Percentiles rank a stretch among this genome's conserved stretches.
phyloP scores from a whole-genome alignment of 306 rosid species.

The Quercus dentata region DNA sequence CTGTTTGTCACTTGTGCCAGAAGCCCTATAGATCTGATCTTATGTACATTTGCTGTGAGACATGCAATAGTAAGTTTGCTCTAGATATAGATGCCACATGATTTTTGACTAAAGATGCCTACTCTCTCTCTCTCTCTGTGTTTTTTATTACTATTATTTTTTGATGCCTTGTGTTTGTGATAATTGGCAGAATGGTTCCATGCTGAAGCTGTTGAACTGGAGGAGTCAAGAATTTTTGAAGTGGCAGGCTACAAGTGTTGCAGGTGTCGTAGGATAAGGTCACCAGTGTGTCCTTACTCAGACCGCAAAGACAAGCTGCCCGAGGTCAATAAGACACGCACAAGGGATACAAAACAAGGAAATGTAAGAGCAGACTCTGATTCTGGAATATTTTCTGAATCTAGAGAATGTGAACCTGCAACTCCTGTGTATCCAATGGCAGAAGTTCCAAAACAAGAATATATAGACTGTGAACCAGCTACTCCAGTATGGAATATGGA shows the following conservation, averaged over 20 bases:
- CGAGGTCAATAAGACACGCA: constrained; percentile 43
- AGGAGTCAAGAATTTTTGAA: constrained; percentile 62
- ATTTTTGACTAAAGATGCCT: neutral
- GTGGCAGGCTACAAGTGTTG: constrained; percentile 91
- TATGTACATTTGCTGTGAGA: constrained; percentile 79
- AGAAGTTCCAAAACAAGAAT: constrained; percentile 41
- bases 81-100: neutral
- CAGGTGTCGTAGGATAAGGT: constrained; percentile 88
- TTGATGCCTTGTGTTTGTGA: constrained; percentile 10
- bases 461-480: constrained; percentile 39
- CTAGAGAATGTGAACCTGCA: constrained; percentile 48
- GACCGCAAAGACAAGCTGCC: constrained; percentile 34
- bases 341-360: constrained; percentile 46
- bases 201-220: constrained; percentile 88
- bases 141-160: neutral
- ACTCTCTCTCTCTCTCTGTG: neutral
- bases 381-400: constrained; percentile 44
- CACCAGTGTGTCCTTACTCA: constrained; percentile 80
- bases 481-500: constrained; percentile 53
- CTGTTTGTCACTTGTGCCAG: constrained; percentile 71
- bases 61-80: constrained; percentile 70
- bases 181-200: constrained; percentile 87
- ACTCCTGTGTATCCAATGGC: constrained; percentile 53
- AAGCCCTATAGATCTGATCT: constrained; percentile 67
- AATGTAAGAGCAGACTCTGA: constrained; percentile 45